A percentile compares a stretch with the other conserved stretches of the same genome.
phyloP scores from a whole-genome alignment of 345 rosid species.

The Nephelium lappaceum region DNA sequence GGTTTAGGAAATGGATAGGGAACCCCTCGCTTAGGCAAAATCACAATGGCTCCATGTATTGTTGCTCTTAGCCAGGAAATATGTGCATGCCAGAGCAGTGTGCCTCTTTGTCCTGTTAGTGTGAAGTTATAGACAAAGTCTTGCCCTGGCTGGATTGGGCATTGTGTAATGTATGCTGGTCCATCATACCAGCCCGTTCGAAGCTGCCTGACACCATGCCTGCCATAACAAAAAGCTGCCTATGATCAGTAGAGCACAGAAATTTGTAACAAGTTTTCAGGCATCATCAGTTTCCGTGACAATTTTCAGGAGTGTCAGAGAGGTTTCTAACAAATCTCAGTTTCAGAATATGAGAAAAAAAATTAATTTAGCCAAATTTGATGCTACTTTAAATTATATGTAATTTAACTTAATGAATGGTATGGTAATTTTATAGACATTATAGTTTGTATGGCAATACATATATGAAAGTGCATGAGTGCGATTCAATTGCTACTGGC shows the following conservation, averaged over 20 bases:
- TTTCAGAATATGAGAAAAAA: too few relatives aligned
- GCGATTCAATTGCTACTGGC: too few relatives aligned
- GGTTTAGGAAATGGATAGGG: constrained; percentile 74
- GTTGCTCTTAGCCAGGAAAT: constrained; percentile 79
- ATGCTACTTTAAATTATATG: too few relatives aligned
- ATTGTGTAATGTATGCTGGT: constrained; percentile 74
- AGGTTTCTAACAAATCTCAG: neutral
- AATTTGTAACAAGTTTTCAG: neutral
- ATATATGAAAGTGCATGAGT: too few relatives aligned
- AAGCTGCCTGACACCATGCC: constrained; percentile 78
- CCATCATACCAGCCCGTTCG: constrained; percentile 81
- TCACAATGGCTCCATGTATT: constrained; percentile 68
- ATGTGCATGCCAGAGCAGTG: constrained; percentile 81
- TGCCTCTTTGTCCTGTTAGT: constrained; percentile 69
- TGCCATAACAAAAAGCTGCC: constrained; percentile 18
- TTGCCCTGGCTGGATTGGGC: constrained; percentile 64
- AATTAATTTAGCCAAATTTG: too few relatives aligned
- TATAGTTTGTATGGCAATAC: too few relatives aligned
- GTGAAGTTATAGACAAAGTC: constrained; percentile 68
- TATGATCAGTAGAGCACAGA: neutral
- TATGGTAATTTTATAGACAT: too few relatives aligned
- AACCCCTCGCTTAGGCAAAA: constrained; percentile 58
- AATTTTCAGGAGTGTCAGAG: neutral
- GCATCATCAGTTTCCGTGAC: neutral
- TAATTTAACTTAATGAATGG: too few relatives aligned